Percentiles rank a stretch among this genome's conserved stretches.
phyloP scores from a whole-genome alignment of 768 basidiomycete genomes.

The Lactarius trivialis region DNA sequence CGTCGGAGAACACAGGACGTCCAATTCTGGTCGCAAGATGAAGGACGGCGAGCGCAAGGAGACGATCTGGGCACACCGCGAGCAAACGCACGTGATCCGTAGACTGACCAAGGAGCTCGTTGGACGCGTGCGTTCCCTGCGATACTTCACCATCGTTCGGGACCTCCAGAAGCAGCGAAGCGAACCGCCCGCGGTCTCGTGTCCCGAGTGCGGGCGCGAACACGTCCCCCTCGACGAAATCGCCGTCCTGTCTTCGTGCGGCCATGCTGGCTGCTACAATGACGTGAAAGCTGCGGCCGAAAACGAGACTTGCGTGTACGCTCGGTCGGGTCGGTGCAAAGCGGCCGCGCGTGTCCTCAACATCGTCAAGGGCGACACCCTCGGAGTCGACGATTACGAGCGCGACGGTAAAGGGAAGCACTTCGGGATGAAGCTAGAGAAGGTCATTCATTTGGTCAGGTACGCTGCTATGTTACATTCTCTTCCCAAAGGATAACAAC shows the following conservation, averaged over 20 bases:
- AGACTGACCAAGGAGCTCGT: constrained; percentile 82
- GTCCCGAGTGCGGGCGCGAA: constrained; percentile 53
- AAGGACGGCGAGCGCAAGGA: constrained; percentile 59
- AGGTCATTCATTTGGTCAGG: constrained; percentile 71
- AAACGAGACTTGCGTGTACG: constrained; percentile 76
- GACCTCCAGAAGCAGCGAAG: constrained; percentile 76
- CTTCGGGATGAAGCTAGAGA: constrained; percentile 78
- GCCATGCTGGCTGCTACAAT: constrained; percentile 74
- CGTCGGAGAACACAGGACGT: constrained; percentile 32
- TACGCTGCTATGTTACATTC: constrained; percentile 33
- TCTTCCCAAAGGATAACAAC: not conserved
- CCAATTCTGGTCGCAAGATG: constrained; percentile 29
- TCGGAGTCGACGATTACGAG: constrained; percentile 73
- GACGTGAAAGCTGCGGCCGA: constrained; percentile 72
- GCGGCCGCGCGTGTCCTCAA: constrained; percentile 78
- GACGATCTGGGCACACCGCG: constrained; percentile 72
- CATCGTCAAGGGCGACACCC: constrained; percentile 70
- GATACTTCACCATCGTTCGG: constrained; percentile 88
- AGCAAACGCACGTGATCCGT: constrained; percentile 81
- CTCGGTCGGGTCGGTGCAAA: constrained; percentile 59
- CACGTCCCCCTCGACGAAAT: constrained; percentile 58
- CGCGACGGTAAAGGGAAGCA: constrained; percentile 69
- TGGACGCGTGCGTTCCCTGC: constrained; percentile 81
- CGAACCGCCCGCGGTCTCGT: constrained; percentile 49
- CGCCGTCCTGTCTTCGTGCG: constrained; percentile 86